A percentile compares a stretch with the other conserved stretches of the same genome.
These are phyloP conservation scores for Stemphylium vesicarium DNA, from an alignment of 2,329 filamentous ascomycete genomes.

Conservation along the genomic window DNA sequence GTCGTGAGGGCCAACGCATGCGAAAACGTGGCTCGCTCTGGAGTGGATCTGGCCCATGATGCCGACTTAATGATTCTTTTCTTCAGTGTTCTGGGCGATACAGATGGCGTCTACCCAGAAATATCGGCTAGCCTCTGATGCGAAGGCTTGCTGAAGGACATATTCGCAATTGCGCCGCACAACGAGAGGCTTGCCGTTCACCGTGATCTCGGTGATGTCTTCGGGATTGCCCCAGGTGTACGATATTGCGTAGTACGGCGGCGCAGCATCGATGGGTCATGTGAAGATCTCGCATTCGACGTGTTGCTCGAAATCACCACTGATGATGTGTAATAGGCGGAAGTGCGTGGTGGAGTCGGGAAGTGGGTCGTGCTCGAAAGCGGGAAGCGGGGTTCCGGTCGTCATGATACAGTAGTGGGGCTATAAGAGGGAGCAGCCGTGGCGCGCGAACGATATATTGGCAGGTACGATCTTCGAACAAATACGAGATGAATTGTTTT, in stretches of 20 bases:
- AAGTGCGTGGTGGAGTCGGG: background rate
- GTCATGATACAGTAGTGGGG: background rate
- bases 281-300: slow-evolving; percentile 2
- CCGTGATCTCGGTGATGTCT: background rate
- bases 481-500: too few relatives aligned
- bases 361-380: slow-evolving; percentile 6
- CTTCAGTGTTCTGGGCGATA: background rate
- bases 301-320: background rate
- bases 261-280: background rate
- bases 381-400: background rate
- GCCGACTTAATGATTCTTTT: slow-evolving; percentile 1
- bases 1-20: background rate
- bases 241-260: slow-evolving; percentile 4
- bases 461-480: background rate
- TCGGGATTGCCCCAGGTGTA: background rate
- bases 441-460: too few relatives aligned
- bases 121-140: background rate
- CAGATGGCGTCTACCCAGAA: slow-evolving; percentile 3
- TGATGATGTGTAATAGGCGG: background rate
- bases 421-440: background rate
- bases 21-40: background rate
- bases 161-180: slow-evolving; percentile 1
- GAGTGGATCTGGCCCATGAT: slow-evolving; percentile 1
- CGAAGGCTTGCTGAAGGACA: slow-evolving; percentile 3
- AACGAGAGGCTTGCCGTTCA: background rate